Conservation (phyloP, 441 rosid genomes). For the Hura crepitans region DNA sequence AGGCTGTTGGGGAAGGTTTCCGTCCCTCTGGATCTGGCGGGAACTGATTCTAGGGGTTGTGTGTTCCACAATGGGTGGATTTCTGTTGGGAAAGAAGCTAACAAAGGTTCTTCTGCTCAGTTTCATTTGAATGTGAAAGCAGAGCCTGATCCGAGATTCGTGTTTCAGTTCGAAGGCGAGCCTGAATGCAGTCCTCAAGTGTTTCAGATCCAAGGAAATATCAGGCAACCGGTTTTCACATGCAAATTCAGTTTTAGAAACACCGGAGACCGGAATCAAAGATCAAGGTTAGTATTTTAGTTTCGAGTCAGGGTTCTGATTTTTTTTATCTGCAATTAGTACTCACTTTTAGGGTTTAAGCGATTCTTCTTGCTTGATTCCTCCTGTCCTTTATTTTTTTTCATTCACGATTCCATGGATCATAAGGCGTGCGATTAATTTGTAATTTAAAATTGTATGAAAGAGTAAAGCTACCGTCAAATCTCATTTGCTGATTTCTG, state of each 20-base stretch:
- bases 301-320: conserved; percentile 5
- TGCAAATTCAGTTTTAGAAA: conserved; percentile 78
- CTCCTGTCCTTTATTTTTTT: neutral
- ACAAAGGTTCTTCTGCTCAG: conserved; percentile 47
- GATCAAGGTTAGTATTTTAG: conserved; percentile 52
- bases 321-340: neutral
- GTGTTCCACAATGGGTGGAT: conserved; percentile 78
- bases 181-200: conserved; percentile 96
- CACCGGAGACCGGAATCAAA: conserved; percentile 56
- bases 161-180: conserved; percentile 90
- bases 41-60: conserved; percentile 42
- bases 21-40: conserved; percentile 70
- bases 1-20: conserved; percentile 59
- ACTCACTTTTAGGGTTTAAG: neutral
- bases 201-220: conserved; percentile 75
- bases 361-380: conserved; percentile 16
- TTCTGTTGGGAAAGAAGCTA: conserved; percentile 48
- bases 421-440: neutral
- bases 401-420: conserved; percentile 6
- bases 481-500: neutral
- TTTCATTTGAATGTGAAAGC: conserved; percentile 65
- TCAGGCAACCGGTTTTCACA: conserved; percentile 82
- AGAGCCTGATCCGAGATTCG: conserved; percentile 90
- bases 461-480: conserved; percentile 3
- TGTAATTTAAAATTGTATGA: neutral